Evolutionary conservation across 228 moss, liverwort and hornwort species (phyloP).

Genomic region (Sphagnum fallax): DNA sequence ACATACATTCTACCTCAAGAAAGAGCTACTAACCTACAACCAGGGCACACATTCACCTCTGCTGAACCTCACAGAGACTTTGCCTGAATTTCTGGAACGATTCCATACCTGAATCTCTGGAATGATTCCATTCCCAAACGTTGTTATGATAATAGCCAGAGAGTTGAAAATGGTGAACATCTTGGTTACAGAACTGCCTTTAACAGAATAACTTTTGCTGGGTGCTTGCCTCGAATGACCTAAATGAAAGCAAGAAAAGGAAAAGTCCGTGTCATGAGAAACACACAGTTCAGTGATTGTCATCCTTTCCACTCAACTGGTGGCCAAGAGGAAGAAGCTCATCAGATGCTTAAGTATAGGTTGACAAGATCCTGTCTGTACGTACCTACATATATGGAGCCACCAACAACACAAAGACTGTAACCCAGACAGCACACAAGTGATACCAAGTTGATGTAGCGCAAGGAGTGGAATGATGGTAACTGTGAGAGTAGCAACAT

Average conservation of each 20-base stretch:
- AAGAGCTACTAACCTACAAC: background rate
- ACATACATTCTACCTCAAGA: background rate
- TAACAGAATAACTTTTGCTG: constrained; percentile 35
- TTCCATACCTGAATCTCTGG: constrained; percentile 61
- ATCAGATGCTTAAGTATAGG: background rate
- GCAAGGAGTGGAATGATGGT: constrained; percentile 66
- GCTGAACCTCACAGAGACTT: background rate
- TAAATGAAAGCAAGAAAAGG: background rate
- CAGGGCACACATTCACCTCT: background rate
- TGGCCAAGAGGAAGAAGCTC: constrained; percentile 2
- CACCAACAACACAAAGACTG: constrained; percentile 45
- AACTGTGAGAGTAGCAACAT: constrained; percentile 53
- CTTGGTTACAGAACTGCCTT: constrained; percentile 39
- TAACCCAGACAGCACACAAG: constrained; percentile 45
- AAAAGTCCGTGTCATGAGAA: no score
- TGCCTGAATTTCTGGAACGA: background rate
- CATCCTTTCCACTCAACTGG: background rate
- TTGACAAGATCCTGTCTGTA: background rate
- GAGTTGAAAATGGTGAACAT: constrained; percentile 55
- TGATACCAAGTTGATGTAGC: constrained; percentile 49
- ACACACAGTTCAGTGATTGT: no score
- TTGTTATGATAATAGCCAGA: constrained; percentile 51
- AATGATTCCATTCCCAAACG: constrained; percentile 62
- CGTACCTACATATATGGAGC: constrained; percentile 58
- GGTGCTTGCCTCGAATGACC: constrained; percentile 47